Base-by-base conservation (phyloP, 1,284 basidiomycete genomes). In the Naganishia sp. region DNA sequence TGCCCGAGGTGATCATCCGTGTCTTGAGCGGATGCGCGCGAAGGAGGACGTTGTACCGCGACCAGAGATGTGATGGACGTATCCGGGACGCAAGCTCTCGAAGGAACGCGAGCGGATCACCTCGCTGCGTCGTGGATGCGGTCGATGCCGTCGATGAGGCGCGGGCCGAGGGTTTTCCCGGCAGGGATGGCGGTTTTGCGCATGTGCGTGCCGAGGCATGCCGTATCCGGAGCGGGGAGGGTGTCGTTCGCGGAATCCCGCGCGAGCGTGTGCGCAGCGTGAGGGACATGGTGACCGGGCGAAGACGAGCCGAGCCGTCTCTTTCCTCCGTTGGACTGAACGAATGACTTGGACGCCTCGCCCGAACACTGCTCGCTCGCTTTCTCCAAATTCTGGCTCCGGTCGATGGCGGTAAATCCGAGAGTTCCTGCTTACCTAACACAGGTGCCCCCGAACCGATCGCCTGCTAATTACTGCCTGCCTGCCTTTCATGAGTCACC, bases 1-100 rank as follows among this genome's bases (percentile, higher is more conserved):
- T 74, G 1, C 84, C 86, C 0, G 88, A 87, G 0, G 89, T 89
- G 42, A 72, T 64, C 75, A 76, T 77, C 59, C 75, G 75, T 5
- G 77, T 78, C 33, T 72, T 66, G 9, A 78, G 67, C 2, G 77
- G 77, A n/a, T 63, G 63, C 15, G 50, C 25, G 18, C 43, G 42
- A n/a, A 63, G 61, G 31, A 54, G 25, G 50, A 23, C 16, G 28
- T 53, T 63, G 61, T 63, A 63, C 9, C 25, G 21, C n/a, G 16
- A 4, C 61, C 61, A 63, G 33, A 63, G 16, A 3, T 33, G 39
- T 2, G 50, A 48, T 4, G 61, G 52, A 16, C n/a, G 42, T 10
- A 54, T 11, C 2, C 25, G 43, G 15, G 61, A 23, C 3, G 54
- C 18, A 42, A 46, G 25, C 0, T 43, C 15, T 18, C 39, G 43